A percentile compares a stretch with the other conserved stretches of the same genome.
phyloP scores from a whole-genome alignment of 2,329 filamentous ascomycete genomes.

The Aspergillus fischeri region DNA sequence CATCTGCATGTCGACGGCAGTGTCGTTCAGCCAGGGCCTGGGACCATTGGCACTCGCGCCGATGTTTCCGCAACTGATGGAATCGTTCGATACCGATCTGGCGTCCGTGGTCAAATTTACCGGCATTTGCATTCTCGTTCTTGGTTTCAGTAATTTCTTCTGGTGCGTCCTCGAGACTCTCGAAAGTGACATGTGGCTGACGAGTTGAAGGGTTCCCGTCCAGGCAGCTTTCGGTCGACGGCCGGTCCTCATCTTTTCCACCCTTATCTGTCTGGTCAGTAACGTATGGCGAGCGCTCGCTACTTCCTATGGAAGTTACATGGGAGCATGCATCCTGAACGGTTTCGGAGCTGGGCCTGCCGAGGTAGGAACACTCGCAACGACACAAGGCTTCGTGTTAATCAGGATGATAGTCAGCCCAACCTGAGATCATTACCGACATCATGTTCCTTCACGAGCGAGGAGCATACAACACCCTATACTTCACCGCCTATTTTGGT shows the following conservation, averaged over 20 bases:
- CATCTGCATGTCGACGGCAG: constrained; percentile 44
- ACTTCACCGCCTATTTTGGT: constrained; percentile 61
- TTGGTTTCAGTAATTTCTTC: constrained; percentile 59
- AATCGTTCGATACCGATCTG: constrained; percentile 52
- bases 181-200: neutral
- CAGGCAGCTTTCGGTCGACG: constrained; percentile 53
- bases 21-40: constrained; percentile 52
- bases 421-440: constrained; percentile 61
- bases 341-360: constrained; percentile 60
- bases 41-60: constrained; percentile 54
- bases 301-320: constrained; percentile 57
- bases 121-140: constrained; percentile 52
- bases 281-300: constrained; percentile 58
- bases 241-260: constrained; percentile 51
- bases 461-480: constrained; percentile 59
- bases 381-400: neutral
- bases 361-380: constrained; percentile 34
- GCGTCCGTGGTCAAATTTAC: constrained; percentile 55
- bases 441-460: constrained; percentile 63
- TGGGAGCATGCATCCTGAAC: constrained; percentile 60
- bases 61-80: constrained; percentile 57
- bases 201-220: constrained; percentile 48
- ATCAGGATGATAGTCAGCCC: constrained; percentile 44
- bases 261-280: constrained; percentile 50
- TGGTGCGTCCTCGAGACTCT: constrained; percentile 39